Evolutionary conservation across 2,329 filamentous ascomycete genomes (phyloP).

Genomic region (Fusarium pseudograminearum): DNA sequence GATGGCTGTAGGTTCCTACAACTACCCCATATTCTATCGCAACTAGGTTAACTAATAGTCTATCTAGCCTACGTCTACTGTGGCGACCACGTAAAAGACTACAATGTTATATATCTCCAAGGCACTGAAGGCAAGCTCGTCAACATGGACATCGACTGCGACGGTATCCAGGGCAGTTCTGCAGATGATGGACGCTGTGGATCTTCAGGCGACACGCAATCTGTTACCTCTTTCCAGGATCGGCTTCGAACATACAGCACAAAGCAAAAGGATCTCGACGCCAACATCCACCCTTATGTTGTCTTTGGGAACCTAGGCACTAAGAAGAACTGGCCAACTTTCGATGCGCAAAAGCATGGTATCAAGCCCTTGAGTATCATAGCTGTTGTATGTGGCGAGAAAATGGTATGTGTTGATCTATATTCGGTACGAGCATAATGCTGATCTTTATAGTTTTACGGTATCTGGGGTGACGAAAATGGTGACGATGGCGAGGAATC

Average conservation of each 20-base stretch:
- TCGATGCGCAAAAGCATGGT: slow-evolving; percentile 56
- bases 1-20: slow-evolving; percentile 50
- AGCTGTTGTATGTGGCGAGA: slow-evolving; percentile 64
- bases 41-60: slow-evolving; percentile 1
- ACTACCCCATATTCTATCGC: too few species aligned
- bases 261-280: slow-evolving; percentile 58
- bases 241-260: slow-evolving; percentile 53
- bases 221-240: slow-evolving; percentile 61
- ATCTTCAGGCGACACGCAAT: slow-evolving; percentile 58
- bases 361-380: slow-evolving; percentile 66
- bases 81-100: slow-evolving; percentile 57
- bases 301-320: slow-evolving; percentile 63
- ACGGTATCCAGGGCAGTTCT: slow-evolving; percentile 59
- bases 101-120: slow-evolving; percentile 63
- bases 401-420: slow-evolving; percentile 52
- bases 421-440: fast-evolving
- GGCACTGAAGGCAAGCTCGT: slow-evolving; percentile 56
- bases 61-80: slow-evolving; percentile 58
- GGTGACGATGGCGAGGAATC: slow-evolving; percentile 62
- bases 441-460: slow-evolving; percentile 60
- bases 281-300: slow-evolving; percentile 65
- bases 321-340: slow-evolving; percentile 52
- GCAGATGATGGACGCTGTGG: slow-evolving; percentile 60
- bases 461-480: slow-evolving; percentile 72
- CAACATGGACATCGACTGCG: slow-evolving; percentile 71